Conservation (phyloP, 129 eudicot species). For the Solidago caesia region DNA sequence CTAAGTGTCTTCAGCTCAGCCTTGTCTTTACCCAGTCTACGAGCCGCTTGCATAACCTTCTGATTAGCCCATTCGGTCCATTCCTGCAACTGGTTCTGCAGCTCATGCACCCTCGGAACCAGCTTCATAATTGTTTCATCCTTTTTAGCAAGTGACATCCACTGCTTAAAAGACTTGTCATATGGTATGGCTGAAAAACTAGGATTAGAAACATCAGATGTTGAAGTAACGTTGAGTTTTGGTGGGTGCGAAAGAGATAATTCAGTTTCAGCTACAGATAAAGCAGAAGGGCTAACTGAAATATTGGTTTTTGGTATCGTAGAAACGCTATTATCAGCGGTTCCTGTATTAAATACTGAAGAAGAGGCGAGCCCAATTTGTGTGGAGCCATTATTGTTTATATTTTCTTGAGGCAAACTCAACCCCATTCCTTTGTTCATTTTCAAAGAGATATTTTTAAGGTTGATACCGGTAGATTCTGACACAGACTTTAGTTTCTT, state of each 20-base stretch:
- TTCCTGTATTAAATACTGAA: slow-evolving; percentile 31
- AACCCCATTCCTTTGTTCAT: slow-evolving; percentile 49
- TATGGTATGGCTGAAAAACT: slow-evolving; percentile 40
- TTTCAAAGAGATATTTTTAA: slow-evolving; percentile 55
- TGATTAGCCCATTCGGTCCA: slow-evolving; percentile 99
- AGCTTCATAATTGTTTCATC: slow-evolving; percentile 76
- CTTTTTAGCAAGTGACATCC: slow-evolving; percentile 65
- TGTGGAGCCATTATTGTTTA: slow-evolving; percentile 35
- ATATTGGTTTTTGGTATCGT: slow-evolving; percentile 38
- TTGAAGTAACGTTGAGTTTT: slow-evolving; percentile 37
- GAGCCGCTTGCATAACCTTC: slow-evolving; percentile 98
- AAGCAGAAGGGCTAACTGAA: slow-evolving; percentile 28
- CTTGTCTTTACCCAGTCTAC: slow-evolving; percentile 87
- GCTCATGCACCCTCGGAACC: slow-evolving; percentile 68
- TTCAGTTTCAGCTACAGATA: slow-evolving; percentile 73
- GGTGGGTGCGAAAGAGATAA: slow-evolving; percentile 73
- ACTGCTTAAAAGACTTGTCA: slow-evolving; percentile 49
- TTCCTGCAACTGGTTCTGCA: slow-evolving; percentile 83
- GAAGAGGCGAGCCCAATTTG: slow-evolving; percentile 33
- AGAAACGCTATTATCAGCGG: slow-evolving; percentile 25
- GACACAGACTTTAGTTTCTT: slow-evolving; percentile 72
- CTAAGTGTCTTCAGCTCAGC: slow-evolving; percentile 83
- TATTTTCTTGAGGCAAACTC: slow-evolving; percentile 46
- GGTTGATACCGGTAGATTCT: slow-evolving; percentile 67
- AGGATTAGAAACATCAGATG: slow-evolving; percentile 42